Percentiles rank a stretch among this genome's conserved stretches.
Conservation (phyloP, 495 filamentous ascomycete genomes). For the Hypoxylon subgilvum region DNA sequence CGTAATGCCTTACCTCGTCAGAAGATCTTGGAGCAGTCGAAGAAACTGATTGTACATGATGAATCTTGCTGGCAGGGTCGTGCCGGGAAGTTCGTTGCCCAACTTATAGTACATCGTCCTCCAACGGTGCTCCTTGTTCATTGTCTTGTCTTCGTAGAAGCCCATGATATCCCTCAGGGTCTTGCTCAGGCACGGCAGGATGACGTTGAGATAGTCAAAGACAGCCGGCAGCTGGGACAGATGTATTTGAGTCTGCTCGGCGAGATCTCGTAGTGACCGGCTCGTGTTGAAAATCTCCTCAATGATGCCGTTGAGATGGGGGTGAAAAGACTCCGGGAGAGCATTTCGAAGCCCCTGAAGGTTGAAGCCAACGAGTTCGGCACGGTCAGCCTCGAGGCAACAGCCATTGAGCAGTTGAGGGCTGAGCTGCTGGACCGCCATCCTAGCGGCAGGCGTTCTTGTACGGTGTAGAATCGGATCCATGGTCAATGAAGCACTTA, state of each 20-base stretch:
- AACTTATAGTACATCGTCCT: conserved; percentile 60
- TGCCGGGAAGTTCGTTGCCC: conserved; percentile 54
- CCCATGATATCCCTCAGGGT: conserved; percentile 58
- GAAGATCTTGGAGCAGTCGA: conserved; percentile 52
- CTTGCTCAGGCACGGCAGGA: conserved; percentile 57
- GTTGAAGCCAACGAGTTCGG: conserved; percentile 46
- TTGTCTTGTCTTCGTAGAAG: conserved; percentile 56
- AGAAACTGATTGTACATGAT: conserved; percentile 61
- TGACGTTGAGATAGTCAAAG: conserved; percentile 57
- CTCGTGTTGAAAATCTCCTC: conserved; percentile 51
- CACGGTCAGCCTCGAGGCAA: conserved; percentile 53
- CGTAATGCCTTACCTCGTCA: conserved; percentile 50
- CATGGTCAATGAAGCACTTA: conserved; percentile 21
- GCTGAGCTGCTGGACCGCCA: conserved; percentile 25
- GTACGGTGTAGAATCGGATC: conserved; percentile 17
- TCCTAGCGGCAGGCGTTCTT: conserved; percentile 14
- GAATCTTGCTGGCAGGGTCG: conserved; percentile 58
- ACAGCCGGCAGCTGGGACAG: conserved; percentile 52
- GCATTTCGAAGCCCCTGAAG: conserved; percentile 50
- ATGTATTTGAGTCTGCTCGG: conserved; percentile 59
- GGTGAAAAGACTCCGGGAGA: conserved; percentile 49
- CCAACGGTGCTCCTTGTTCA: conserved; percentile 56
- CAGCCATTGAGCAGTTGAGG: conserved; percentile 52
- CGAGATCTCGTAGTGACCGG: conserved; percentile 56
- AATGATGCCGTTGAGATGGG: conserved; percentile 49